A percentile compares a stretch with the other conserved stretches of the same genome.
phyloP scores from a whole-genome alignment of 2,329 filamentous ascomycete genomes.

The Penicillium frequentans region DNA sequence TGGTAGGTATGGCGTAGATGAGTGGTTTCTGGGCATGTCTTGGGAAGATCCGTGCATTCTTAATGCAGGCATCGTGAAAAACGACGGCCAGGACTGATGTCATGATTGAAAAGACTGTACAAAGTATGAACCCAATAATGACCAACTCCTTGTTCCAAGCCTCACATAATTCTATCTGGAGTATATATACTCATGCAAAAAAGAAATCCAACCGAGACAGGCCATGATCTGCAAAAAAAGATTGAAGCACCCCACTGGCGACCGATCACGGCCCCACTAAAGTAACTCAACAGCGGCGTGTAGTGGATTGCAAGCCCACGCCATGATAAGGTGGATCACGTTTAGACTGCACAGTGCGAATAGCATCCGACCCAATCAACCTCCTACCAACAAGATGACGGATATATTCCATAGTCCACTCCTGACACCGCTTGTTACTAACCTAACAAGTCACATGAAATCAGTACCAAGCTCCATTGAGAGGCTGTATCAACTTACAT shows the following conservation, averaged over 20 bases:
- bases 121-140: no score
- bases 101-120: no score
- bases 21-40: no score
- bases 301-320: conserved; percentile 21
- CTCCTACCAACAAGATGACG: conserved; percentile 23
- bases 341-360: conserved; percentile 29
- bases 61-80: no score
- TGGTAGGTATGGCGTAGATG: no score
- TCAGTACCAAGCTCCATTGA: background rate
- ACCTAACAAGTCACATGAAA: conserved; percentile 11
- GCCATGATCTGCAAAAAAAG: no score
- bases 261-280: no score
- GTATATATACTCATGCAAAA: background rate
- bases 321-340: conserved; percentile 32
- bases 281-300: background rate
- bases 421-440: conserved; percentile 34
- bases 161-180: background rate
- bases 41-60: no score
- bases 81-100: no score
- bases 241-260: no score
- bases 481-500: conserved; percentile 20
- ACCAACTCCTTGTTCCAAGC: background rate
- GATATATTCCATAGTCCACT: conserved; percentile 37
- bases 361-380: conserved; percentile 20
- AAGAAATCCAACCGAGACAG: background rate